Evolutionary conservation across 176 grass and related monocot species (phyloP).

Genomic region (Oryza officinalis): DNA sequence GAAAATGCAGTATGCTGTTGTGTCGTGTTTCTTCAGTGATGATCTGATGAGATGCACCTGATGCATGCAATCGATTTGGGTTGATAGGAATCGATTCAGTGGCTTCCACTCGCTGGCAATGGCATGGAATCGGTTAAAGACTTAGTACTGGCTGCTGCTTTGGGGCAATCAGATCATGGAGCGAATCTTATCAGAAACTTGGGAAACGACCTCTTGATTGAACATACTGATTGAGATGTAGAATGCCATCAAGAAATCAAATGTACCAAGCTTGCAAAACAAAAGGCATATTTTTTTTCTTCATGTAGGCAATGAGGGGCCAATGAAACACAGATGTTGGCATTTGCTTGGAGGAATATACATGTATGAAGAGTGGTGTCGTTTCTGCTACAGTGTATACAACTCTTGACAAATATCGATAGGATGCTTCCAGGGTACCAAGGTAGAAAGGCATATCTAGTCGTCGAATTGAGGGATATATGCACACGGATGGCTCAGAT

Average conservation of each 20-base stretch:
- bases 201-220: slow-evolving; percentile 5
- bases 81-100: neutral
- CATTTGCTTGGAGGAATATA: slow-evolving; percentile 23
- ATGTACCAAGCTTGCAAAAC: neutral
- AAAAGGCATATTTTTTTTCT: neutral
- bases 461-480: neutral
- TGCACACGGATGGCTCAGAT: neutral
- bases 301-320: neutral
- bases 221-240: neutral
- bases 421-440: neutral
- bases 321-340: neutral
- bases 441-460: neutral
- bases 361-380: neutral
- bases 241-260: neutral
- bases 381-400: neutral
- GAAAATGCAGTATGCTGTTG: neutral
- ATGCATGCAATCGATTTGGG: neutral
- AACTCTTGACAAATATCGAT: neutral
- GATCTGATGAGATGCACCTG: neutral
- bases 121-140: neutral
- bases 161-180: slow-evolving; percentile 17
- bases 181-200: slow-evolving; percentile 31
- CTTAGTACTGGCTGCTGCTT: neutral
- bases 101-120: neutral
- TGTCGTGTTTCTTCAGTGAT: neutral